These are phyloP conservation scores for Trichoderma hamatum DNA, from an alignment of 2,329 filamentous ascomycete species.

Conservation along the genomic window DNA sequence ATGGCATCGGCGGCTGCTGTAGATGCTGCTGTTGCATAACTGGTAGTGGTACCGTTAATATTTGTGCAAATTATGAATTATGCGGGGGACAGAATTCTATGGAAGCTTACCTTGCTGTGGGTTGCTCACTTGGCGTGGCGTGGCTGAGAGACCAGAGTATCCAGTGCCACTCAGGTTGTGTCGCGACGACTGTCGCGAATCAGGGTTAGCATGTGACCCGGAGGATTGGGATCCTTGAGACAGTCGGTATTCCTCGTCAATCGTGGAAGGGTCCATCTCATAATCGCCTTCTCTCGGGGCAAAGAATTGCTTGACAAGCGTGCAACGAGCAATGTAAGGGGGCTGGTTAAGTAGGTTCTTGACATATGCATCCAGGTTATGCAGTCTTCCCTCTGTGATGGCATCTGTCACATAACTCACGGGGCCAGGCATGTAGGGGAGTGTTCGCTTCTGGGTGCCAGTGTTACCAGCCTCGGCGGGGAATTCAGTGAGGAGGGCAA, in stretches of 20 bases:
- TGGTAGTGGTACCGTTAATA: background rate
- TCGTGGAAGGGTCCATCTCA: constrained; percentile 77
- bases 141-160: constrained; percentile 57
- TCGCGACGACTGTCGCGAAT: constrained; percentile 67
- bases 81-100: background rate
- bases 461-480: constrained; percentile 90
- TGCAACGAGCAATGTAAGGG: constrained; percentile 79
- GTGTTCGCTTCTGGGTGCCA: constrained; percentile 73
- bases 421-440: constrained; percentile 97
- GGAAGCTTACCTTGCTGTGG: constrained; percentile 41
- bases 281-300: constrained; percentile 88
- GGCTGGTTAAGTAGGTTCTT: constrained; percentile 86
- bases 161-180: constrained; percentile 63
- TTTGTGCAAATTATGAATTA: background rate
- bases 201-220: constrained; percentile 61
- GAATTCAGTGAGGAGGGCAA: constrained; percentile 88
- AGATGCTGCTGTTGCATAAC: constrained; percentile 43
- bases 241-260: constrained; percentile 76
- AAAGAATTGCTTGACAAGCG: constrained; percentile 88
- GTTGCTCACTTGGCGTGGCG: constrained; percentile 49
- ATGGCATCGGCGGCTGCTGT: constrained; percentile 25
- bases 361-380: constrained; percentile 94
- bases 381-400: constrained; percentile 88
- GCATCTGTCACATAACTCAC: constrained; percentile 98
- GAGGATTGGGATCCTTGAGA: constrained; percentile 70